Conservation (phyloP, 1,284 basidiomycete genomes). For the Polyporus tsugae region DNA sequence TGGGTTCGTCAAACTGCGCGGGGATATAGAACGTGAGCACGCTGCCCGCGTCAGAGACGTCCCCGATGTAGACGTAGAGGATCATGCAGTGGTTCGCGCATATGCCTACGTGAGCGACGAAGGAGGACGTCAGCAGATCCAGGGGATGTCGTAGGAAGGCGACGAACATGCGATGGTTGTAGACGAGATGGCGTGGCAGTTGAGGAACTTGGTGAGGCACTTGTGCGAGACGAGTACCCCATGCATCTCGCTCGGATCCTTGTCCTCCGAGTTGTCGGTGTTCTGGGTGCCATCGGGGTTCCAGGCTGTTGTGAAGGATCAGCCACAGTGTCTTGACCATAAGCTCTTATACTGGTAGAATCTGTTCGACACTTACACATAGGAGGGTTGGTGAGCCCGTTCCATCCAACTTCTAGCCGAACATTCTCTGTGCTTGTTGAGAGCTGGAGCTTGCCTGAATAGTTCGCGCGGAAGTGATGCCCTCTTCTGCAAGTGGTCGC, state of each 20-base stretch:
- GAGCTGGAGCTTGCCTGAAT: conserved; percentile 69
- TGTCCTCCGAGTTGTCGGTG: conserved; percentile 46
- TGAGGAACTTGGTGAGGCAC: conserved; percentile 86
- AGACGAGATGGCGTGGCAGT: conserved; percentile 84
- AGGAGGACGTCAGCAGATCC: not conserved
- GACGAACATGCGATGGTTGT: conserved; percentile 86
- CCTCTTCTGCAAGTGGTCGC: conserved; percentile 71
- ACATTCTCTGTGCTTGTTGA: conserved; percentile 76
- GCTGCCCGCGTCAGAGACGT: conserved; percentile 82
- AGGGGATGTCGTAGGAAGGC: not conserved
- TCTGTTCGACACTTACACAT: conserved; percentile 55
- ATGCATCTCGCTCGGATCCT: conserved; percentile 63
- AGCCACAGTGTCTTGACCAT: no score
- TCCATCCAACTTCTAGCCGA: conserved; percentile 84
- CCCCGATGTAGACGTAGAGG: conserved; percentile 90
- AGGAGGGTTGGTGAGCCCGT: conserved; percentile 73
- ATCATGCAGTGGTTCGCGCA: conserved; percentile 89
- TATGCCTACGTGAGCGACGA: conserved; percentile 61
- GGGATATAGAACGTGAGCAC: conserved; percentile 93
- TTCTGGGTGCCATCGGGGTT: conserved; percentile 31
- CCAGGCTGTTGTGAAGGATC: not conserved
- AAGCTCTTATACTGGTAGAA: not conserved
- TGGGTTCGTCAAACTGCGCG: conserved; percentile 61
- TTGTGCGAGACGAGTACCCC: conserved; percentile 76
- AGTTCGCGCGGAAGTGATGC: conserved; percentile 78